Evolutionary conservation across 148 eudicot genomes (phyloP), one percentile per base, ranked within the genome.

Genomic region (Pouteria glomerata): DNA sequence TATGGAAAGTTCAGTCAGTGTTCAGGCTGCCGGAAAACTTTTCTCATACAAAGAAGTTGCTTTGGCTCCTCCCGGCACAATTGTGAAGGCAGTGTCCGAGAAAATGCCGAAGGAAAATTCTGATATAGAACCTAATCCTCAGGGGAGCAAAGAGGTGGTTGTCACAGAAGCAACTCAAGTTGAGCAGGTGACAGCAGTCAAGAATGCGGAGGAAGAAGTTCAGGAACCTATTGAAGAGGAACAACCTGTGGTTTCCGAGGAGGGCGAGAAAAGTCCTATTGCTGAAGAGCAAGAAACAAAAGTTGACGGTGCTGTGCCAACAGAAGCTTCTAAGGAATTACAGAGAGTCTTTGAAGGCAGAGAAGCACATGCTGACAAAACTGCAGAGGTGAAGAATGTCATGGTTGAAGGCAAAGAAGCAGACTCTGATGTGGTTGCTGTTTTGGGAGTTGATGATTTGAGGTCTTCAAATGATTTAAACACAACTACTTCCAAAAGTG

Each of bases 41-140:
- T 91, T 94, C 74, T 94, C 98, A 1, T 94, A 94, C 85, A 94
- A 94, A 86, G 97, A 94, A 80, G 98, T 94, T 73, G 98, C 98
- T 76, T 71, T 94, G 59, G 98, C 97, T 62, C 88, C 89, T 74
- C 98, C 97, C 29, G 98, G 98, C 53, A 87, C 88, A 58, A 86
- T 94, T 66, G 93, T 86, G 72, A 94, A 86, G 82, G 92, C 93
- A 30, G 93, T 83, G 45, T 79, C 74, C 0, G 97, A 94, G 69
- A 81, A 87, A 50, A 76, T 78, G 60, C 77, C 85, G 31, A 82
- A 80, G 70, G 93, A 87, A 6, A 69, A 51, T 70, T 55, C 74
- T 33, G 24, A 76, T 4, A 14, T 6, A 0, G 83, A 77, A 71
- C 68, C 68, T 75, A 77, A 57, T 67, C 52, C 44, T 57, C 66